Evolutionary conservation across 345 rosid genomes (phyloP).

Genomic region (Murraya paniculata): DNA sequence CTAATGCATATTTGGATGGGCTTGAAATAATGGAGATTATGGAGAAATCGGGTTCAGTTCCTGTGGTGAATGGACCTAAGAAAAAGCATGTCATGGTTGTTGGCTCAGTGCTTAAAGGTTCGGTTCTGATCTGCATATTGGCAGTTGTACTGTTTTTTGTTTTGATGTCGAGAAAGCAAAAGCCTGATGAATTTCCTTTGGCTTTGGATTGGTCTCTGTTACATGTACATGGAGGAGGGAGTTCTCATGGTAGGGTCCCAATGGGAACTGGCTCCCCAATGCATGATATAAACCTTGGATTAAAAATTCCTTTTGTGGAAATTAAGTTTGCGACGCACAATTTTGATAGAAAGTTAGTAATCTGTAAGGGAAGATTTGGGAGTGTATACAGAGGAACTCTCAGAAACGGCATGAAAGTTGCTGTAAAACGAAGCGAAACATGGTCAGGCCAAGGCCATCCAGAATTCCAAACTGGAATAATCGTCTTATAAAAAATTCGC

Average conservation of each 20-base stretch:
- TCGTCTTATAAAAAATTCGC: constrained; percentile 52
- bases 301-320: constrained; percentile 39
- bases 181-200: constrained; percentile 18
- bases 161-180: constrained; percentile 26
- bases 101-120: constrained; percentile 33
- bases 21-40: constrained; percentile 51
- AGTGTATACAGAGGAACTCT: constrained; percentile 40
- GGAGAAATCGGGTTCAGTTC: constrained; percentile 6
- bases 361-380: constrained; percentile 54
- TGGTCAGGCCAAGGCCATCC: constrained; percentile 49
- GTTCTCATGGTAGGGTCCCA: constrained; percentile 22
- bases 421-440: constrained; percentile 44
- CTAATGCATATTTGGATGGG: constrained; percentile 45
- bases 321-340: constrained; percentile 43
- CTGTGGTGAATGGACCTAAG: not conserved
- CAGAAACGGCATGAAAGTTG: constrained; percentile 37
- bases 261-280: constrained; percentile 21
- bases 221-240: constrained; percentile 15
- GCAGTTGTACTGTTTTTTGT: constrained; percentile 18
- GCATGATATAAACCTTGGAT: constrained; percentile 31
- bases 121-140: constrained; percentile 10
- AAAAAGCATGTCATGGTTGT: constrained; percentile 3
- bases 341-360: constrained; percentile 31
- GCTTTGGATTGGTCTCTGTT: constrained; percentile 29
- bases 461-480: constrained; percentile 57